Base-by-base conservation (phyloP, 306 rosid species). In the Castanopsis chinensis region DNA sequence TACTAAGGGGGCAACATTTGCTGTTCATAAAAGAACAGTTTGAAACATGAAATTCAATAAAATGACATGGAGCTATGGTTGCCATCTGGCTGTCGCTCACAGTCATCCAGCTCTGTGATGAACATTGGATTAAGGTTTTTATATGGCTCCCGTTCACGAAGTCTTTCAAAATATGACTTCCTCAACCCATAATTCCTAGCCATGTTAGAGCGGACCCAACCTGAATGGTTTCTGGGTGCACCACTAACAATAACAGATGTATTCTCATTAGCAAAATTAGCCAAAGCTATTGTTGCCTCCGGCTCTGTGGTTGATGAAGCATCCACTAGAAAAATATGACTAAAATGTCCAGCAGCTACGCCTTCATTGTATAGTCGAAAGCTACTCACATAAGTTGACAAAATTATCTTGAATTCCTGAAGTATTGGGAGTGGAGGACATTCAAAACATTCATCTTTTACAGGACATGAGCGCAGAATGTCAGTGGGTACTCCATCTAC, bases 281-380 rank as follows among this genome's bases (percentile, higher is more conserved):
- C 80, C 71, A 73, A 27, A 54, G 86, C 43, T 12, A 84, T 78
- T 41, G 79, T 0, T 3, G 76, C 71, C 79, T 82, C 86, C 0
- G 83, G 88, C 75, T 87, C 83, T 12, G 67, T 84, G 51, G 84
- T 74, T 41, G 71, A 63, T 3, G 85, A 79, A 74, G 88, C 80
- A 79, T 87, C 90, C 64, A 87, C 79, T 73, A 79, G 76, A 45
- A 84, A 87, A 54, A 76, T 69, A 57, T 84, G 88, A 43, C 73
- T 87, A 14, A 84, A 82, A 59, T 87, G 88, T 57, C 83, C 53
- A 45, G 53, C 53, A 45, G 53, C 15, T 45, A 45, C 10, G 17
- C 53, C 53, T 45, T 45, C 14, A 1, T 45, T 45, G 53, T 45
- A 0, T 45, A 45, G 53, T 45, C 53, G 53, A 45, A 76, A 87